Evolutionary conservation across 2,329 filamentous ascomycete genomes (phyloP).

Genomic region (Cercospora canescens): DNA sequence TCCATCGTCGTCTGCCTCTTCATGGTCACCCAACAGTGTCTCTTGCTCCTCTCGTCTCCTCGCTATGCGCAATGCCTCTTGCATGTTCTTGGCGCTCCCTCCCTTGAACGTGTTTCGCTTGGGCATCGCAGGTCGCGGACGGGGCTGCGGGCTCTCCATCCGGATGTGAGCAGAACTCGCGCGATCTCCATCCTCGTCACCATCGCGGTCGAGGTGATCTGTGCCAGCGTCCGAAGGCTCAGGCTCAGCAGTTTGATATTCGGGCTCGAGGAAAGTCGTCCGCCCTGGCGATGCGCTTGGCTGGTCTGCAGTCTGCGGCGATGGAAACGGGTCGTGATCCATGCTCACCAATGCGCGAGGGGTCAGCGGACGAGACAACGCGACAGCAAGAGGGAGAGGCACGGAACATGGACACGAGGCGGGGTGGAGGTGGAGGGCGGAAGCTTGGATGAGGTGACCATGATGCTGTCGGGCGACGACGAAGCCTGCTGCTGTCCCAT

Average conservation of each 20-base stretch:
- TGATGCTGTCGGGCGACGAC: not conserved
- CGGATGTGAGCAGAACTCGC: slow-evolving; percentile 28
- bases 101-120: slow-evolving; percentile 31
- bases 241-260: slow-evolving; percentile 7
- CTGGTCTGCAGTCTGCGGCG: not conserved
- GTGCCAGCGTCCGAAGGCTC: slow-evolving; percentile 3
- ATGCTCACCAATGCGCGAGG: not conserved
- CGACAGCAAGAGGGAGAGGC: not conserved
- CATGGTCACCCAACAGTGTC: slow-evolving; percentile 47
- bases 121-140: slow-evolving; percentile 29
- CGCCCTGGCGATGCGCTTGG: not conserved
- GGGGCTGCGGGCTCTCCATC: slow-evolving; percentile 26
- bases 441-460: not conserved
- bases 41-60: slow-evolving; percentile 51
- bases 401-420: not conserved
- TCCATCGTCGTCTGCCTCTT: slow-evolving; percentile 48
- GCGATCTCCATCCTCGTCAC: slow-evolving; percentile 14
- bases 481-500: not conserved
- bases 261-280: slow-evolving; percentile 3
- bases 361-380: not conserved
- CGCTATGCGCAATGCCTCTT: slow-evolving; percentile 41
- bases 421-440: not conserved
- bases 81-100: slow-evolving; percentile 38
- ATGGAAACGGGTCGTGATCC: not conserved
- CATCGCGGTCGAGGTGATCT: not conserved